Percentiles rank a stretch among this genome's conserved stretches.
Conservation (phyloP, 345 rosid species). For the Ceriops zippeliana region DNA sequence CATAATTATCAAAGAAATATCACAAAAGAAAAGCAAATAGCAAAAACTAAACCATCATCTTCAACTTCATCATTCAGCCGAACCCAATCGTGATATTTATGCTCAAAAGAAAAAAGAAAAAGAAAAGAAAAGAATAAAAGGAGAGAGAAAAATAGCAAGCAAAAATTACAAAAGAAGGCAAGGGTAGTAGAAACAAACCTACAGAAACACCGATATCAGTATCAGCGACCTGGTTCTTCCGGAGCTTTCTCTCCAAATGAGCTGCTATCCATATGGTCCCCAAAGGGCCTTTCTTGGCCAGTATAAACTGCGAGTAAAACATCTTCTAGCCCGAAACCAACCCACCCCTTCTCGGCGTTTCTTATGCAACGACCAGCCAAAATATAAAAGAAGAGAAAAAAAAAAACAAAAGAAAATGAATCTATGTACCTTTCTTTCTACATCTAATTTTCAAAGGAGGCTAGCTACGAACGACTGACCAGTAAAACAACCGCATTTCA, state of each 20-base stretch:
- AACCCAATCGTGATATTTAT: background rate
- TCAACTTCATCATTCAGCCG: background rate
- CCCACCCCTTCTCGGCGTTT: conserved; percentile 24
- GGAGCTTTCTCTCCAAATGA: conserved; percentile 98
- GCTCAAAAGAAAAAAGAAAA: background rate
- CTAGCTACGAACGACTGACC: no score
- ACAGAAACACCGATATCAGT: conserved; percentile 99
- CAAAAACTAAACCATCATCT: background rate
- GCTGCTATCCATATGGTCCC: conserved; percentile 99
- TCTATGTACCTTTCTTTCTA: no score
- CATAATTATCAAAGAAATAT: background rate
- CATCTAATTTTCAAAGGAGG: no score
- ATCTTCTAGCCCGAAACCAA: conserved; percentile 36
- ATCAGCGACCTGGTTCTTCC: conserved; percentile 99
- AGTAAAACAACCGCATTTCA: no score
- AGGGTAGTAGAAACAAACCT: conserved; percentile 48
- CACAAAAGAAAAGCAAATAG: background rate
- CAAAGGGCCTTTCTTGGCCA: conserved; percentile 99
- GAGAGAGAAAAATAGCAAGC: no score
- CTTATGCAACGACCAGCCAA: conserved; percentile 20
- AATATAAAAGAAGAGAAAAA: no score
- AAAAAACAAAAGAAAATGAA: no score
- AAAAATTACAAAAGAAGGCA: no score
- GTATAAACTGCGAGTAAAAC: conserved; percentile 98
- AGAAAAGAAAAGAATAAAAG: no score